Base-by-base conservation (phyloP, 352 stramenopile genomes). In the Globisporangium parvum region DNA sequence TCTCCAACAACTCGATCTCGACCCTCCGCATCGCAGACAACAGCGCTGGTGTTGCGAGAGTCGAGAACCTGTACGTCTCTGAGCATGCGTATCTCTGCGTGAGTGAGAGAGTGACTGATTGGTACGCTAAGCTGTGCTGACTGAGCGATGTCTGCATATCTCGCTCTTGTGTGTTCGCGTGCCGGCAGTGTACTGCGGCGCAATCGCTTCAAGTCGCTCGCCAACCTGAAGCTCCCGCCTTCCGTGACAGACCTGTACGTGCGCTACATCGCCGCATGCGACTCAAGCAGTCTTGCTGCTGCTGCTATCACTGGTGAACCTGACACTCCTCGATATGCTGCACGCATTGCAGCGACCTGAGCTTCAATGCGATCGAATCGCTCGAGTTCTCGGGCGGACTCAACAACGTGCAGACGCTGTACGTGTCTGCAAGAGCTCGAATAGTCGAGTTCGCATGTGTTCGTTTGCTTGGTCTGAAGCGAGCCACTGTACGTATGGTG, bases 1-100 rank as follows among this genome's bases (percentile, higher is more conserved):
- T 63, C 12, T 45, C 51, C 0, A 53, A 63, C 44, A 63, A 63
- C 44, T 57, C 57, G 23, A 57, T 63, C 51, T 37, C 35, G 44
- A 59, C 21, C n/a, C 31, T 63, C 20, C 18, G 33, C 6, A 54
- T 63, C 18, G 17, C 44, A 5, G 31, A 37, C 47, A 39, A 33
- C 10, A 42, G n/a, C 17, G 37, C 23, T 2, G 45, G 23, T 1
- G 35, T 35, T 15, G 39, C 33, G 15, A 35, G 14, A 4, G 15
- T 63, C 42, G 17, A 6, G 21, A 41, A 1, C 15, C 15, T 63
- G 57, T 58, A 35, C 55, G 57, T 26, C 5, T 47, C 2, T 18
- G 0, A 9, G 23, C 18, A 2, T 54, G 17, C 15, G 17, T 40
- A 26, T 39, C 3, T 26, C 8, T 18, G 28, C n/a, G 37, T 2